Percentiles rank a stretch among this genome's conserved stretches.
Conservation (phyloP, 2,329 filamentous ascomycete species). For the Chaetomium sp. region DNA sequence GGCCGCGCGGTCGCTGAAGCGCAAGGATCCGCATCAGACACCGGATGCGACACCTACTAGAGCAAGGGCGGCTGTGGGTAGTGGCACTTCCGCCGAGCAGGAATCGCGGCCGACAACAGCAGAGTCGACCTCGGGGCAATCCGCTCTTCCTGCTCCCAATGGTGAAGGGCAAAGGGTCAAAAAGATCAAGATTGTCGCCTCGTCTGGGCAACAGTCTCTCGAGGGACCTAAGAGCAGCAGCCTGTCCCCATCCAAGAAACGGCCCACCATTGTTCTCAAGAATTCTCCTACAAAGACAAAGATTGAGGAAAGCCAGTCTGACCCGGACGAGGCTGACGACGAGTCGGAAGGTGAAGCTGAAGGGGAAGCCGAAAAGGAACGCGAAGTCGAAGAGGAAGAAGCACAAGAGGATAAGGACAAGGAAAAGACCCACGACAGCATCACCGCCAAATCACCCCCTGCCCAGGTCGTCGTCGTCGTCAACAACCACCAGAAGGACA, state of each 20-base stretch:
- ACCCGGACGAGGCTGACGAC: neutral
- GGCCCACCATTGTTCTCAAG: constrained; percentile 8
- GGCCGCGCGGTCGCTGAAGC: constrained; percentile 18
- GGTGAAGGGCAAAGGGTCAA: constrained; percentile 4
- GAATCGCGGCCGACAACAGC: neutral
- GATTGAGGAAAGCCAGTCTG: neutral
- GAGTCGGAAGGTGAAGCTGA: no score
- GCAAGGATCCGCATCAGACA: constrained; percentile 21
- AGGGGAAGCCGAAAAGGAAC: no score
- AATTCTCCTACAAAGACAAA: neutral
- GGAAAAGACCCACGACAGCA: neutral
- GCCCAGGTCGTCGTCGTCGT: no score
- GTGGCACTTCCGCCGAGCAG: neutral
- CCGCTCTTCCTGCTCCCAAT: neutral
- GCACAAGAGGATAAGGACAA: constrained; percentile 1
- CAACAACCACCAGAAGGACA: no score
- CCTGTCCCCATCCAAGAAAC: constrained; percentile 1
- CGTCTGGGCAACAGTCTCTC: neutral
- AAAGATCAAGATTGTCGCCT: constrained; percentile 12
- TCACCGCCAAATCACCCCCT: no score
- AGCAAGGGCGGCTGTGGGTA: neutral
- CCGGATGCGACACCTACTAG: constrained; percentile 16
- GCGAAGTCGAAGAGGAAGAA: neutral
- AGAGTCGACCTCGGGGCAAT: neutral
- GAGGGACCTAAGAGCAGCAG: neutral